Percentiles rank a stretch among this genome's conserved stretches.
Evolutionary conservation across 73 alveolate species (phyloP).

Genomic region (Paraurostyla sp.): DNA sequence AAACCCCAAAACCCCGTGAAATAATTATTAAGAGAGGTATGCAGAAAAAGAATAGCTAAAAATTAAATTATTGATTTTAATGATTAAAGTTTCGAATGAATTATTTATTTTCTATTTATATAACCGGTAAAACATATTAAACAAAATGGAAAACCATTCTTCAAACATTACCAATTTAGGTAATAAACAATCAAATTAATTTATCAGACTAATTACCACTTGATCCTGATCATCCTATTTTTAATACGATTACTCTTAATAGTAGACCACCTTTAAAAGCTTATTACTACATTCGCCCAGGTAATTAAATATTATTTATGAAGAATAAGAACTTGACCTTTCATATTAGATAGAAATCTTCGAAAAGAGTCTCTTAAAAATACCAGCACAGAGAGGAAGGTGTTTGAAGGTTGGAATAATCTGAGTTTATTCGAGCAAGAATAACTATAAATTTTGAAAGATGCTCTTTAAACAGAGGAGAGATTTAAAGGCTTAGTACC

Average conservation of each 20-base stretch:
- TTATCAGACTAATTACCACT: too few relatives aligned
- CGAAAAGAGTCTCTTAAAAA: not conserved
- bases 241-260: not conserved
- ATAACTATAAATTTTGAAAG: not conserved
- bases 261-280: conserved; percentile 2
- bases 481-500: not conserved
- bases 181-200: too few relatives aligned
- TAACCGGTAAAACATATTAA: too few relatives aligned
- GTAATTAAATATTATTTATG: too few relatives aligned
- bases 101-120: too few relatives aligned
- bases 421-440: not conserved
- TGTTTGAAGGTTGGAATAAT: conserved; percentile 50
- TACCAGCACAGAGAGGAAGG: not conserved
- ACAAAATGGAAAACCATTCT: too few relatives aligned
- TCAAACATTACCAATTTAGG: too few relatives aligned
- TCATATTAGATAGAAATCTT: not conserved
- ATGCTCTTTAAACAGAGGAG: not conserved
- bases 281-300: not conserved
- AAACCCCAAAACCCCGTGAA: too few relatives aligned
- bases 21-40: too few relatives aligned
- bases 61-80: too few relatives aligned
- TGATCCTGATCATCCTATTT: conserved; percentile 11
- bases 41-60: too few relatives aligned
- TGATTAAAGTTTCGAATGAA: too few relatives aligned
- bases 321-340: not conserved